Conservation (phyloP, 1,284 basidiomycete species). For the Peniophora sp. region DNA sequence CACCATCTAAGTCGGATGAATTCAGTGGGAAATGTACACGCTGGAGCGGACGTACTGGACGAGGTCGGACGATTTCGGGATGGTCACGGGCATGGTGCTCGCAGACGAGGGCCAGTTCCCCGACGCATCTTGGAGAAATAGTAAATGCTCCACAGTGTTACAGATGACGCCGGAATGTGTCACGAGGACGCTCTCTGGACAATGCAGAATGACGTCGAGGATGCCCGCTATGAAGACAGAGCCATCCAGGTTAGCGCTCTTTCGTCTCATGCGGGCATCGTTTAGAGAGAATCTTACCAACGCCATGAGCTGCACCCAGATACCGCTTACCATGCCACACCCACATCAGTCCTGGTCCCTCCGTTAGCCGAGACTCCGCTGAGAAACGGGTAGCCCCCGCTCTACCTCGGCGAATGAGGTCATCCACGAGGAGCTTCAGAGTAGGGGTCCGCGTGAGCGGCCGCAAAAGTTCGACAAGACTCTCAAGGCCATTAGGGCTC, state of each 20-base stretch:
- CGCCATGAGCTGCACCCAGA: slow-evolving; percentile 47
- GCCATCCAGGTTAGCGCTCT: background rate
- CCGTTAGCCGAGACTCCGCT: slow-evolving; percentile 14
- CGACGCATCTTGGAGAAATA: slow-evolving; percentile 31
- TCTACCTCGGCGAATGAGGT: slow-evolving; percentile 37
- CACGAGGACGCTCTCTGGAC: slow-evolving; percentile 27
- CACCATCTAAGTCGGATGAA: slow-evolving; percentile 33
- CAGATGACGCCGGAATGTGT: slow-evolving; percentile 33
- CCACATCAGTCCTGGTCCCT: slow-evolving; percentile 44
- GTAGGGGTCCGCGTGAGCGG: slow-evolving; percentile 6
- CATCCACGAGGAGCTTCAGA: slow-evolving; percentile 29
- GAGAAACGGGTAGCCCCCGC: slow-evolving; percentile 29
- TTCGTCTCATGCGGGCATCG: background rate
- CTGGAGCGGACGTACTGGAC: slow-evolving; percentile 32
- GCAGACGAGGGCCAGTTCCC: slow-evolving; percentile 49
- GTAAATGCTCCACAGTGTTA: slow-evolving; percentile 37
- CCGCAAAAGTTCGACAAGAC: background rate
- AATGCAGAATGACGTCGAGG: slow-evolving; percentile 37
- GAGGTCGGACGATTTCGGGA: slow-evolving; percentile 20
- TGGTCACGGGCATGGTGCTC: slow-evolving; percentile 13
- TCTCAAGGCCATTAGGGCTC: slow-evolving; percentile 8
- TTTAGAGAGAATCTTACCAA: slow-evolving; percentile 27
- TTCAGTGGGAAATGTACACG: slow-evolving; percentile 12
- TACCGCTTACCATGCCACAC: slow-evolving; percentile 46
- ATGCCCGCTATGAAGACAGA: slow-evolving; percentile 4